Conservation (phyloP, 176 grass and related monocot genomes). For the Poa annua region DNA sequence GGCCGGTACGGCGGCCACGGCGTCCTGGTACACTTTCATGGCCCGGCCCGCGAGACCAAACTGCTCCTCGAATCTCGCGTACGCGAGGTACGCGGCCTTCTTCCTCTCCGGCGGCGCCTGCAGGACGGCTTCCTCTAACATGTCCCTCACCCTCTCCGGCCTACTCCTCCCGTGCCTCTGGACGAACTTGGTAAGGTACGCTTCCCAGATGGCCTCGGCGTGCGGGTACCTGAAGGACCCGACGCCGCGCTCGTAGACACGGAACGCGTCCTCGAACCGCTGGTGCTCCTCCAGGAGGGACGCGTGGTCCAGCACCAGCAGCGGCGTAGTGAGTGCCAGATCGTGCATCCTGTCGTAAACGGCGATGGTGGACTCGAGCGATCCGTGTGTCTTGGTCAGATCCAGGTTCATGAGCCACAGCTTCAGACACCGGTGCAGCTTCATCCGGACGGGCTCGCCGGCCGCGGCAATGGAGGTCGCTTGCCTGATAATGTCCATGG, state of each 20-base stretch:
- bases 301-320: constrained; percentile 72
- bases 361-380: constrained; percentile 52
- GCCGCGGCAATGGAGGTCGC: constrained; percentile 56
- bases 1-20: constrained; percentile 47
- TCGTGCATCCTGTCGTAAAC: constrained; percentile 74
- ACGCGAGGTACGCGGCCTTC: constrained; percentile 61
- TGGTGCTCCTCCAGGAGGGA: constrained; percentile 47
- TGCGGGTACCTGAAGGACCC: constrained; percentile 69
- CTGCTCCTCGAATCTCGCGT: constrained; percentile 78
- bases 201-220: constrained; percentile 66
- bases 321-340: constrained; percentile 58
- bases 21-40: constrained; percentile 69
- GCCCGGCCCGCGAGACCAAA: constrained; percentile 63
- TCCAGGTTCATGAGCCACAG: constrained; percentile 79
- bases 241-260: constrained; percentile 72
- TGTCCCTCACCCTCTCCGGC: constrained; percentile 64
- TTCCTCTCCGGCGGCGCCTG: constrained; percentile 53
- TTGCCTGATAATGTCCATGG: constrained; percentile 58
- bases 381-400: constrained; percentile 62
- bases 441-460: constrained; percentile 53
- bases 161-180: constrained; percentile 55
- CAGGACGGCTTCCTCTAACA: constrained; percentile 65
- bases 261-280: constrained; percentile 85
- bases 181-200: constrained; percentile 68
- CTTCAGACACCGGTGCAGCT: constrained; percentile 59